A percentile compares a stretch with the other conserved stretches of the same genome.
Evolutionary conservation across 2,329 filamentous ascomycete species (phyloP).

Genomic region (Xylaria multiplex): DNA sequence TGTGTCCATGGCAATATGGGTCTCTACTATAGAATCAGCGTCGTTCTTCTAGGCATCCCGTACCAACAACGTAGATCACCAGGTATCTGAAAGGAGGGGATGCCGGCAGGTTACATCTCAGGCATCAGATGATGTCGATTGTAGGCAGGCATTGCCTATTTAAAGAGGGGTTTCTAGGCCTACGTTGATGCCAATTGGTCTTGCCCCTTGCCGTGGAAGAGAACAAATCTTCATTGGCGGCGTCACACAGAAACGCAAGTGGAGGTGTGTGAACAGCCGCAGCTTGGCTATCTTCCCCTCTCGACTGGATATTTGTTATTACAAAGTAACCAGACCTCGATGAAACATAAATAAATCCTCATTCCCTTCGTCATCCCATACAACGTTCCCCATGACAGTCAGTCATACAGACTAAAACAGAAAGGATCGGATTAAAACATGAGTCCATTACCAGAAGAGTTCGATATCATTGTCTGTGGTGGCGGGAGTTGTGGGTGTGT

Average conservation of each 20-base stretch:
- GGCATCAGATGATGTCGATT: conserved; percentile 43
- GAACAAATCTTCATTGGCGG: conserved; percentile 38
- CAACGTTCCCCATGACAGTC: conserved; percentile 39
- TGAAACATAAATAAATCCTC: conserved; percentile 43
- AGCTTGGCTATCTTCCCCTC: conserved; percentile 39
- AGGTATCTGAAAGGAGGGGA: conserved; percentile 25
- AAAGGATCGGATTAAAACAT: conserved; percentile 42
- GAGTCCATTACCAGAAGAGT: conserved; percentile 73
- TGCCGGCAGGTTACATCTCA: conserved; percentile 42
- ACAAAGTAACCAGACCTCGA: conserved; percentile 24
- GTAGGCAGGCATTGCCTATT: conserved; percentile 40
- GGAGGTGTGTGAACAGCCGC: conserved; percentile 30
- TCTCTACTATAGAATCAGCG: neutral
- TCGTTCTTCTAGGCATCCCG: conserved; percentile 28
- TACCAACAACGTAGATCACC: conserved; percentile 29
- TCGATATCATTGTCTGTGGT: conserved; percentile 82
- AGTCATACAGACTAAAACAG: conserved; percentile 30
- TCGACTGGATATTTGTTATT: conserved; percentile 41
- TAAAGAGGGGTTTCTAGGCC: conserved; percentile 36
- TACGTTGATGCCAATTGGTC: conserved; percentile 34
- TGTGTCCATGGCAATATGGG: neutral
- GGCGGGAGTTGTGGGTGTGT: conserved; percentile 74
- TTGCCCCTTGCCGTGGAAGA: conserved; percentile 22
- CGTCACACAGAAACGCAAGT: conserved; percentile 26
- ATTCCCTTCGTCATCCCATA: conserved; percentile 25